Evolutionary conservation across 2,329 filamentous ascomycete species (phyloP).

Genomic region (Chrysoporthe puriensis): DNA sequence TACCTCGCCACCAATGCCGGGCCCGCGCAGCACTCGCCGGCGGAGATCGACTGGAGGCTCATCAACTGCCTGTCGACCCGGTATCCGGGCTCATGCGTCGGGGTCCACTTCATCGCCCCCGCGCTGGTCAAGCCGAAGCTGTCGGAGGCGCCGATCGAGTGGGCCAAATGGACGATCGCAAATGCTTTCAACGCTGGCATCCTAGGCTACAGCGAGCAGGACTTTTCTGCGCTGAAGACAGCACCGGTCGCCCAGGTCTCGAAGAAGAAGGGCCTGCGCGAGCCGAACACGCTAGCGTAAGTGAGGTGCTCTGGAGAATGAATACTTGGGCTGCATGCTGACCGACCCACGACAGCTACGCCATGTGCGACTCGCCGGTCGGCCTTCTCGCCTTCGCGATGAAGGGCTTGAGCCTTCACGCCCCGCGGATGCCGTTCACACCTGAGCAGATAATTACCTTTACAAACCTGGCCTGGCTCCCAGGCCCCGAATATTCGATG

Average conservation of each 20-base stretch:
- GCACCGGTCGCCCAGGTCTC: constrained; percentile 30
- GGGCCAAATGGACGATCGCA: constrained; percentile 61
- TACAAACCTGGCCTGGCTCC: constrained; percentile 67
- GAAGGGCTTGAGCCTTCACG: constrained; percentile 48
- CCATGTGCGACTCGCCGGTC: constrained; percentile 64
- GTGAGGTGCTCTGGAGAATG: background rate
- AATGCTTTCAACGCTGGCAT: constrained; percentile 50
- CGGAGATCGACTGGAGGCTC: constrained; percentile 56
- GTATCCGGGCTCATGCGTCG: constrained; percentile 56
- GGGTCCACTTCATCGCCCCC: constrained; percentile 64
- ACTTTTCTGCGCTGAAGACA: constrained; percentile 49
- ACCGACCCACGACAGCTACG: constrained; percentile 44
- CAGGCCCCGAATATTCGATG: constrained; percentile 64
- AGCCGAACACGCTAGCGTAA: constrained; percentile 56
- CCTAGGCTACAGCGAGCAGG: constrained; percentile 60
- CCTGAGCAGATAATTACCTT: constrained; percentile 62
- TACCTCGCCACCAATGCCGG: constrained; percentile 63
- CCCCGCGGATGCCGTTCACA: constrained; percentile 46
- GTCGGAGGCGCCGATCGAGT: constrained; percentile 48
- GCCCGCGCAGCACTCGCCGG: constrained; percentile 49
- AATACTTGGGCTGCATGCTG: background rate
- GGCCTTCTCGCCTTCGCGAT: constrained; percentile 60
- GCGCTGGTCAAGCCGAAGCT: constrained; percentile 54
- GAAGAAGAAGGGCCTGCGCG: constrained; percentile 36
- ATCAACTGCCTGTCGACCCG: constrained; percentile 51